Conservation (phyloP, 2,329 filamentous ascomycete species). For the Arthrobotrys pseudoclavata region DNA sequence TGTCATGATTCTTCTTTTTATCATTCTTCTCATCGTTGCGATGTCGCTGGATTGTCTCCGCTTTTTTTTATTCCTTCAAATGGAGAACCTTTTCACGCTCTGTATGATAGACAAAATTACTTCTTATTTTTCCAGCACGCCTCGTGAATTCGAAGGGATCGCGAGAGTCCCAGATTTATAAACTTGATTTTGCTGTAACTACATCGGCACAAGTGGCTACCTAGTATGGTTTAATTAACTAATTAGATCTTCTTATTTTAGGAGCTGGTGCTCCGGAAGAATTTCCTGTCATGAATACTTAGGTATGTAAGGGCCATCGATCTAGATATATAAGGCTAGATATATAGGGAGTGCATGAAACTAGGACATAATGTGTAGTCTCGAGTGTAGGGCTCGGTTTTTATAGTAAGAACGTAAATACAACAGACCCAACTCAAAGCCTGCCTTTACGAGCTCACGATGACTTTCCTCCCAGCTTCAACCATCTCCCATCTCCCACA, state of each 20-base stretch:
- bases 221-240: too few species aligned
- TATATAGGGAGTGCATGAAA: too few species aligned
- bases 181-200: background rate
- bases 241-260: too few species aligned
- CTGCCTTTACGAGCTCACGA: background rate
- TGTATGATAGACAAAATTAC: slow-evolving; percentile 54
- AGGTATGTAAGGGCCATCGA: too few species aligned
- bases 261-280: too few species aligned
- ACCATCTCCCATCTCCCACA: background rate
- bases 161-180: background rate
- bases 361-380: too few species aligned
- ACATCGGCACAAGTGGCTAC: too few species aligned
- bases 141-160: background rate
- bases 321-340: too few species aligned
- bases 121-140: background rate
- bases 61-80: slow-evolving; percentile 10
- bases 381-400: too few species aligned
- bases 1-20: slow-evolving; percentile 26
- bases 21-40: slow-evolving; percentile 18
- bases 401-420: slow-evolving; percentile 4
- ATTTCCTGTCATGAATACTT: too few species aligned
- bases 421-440: slow-evolving; percentile 40
- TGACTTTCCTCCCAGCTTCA: background rate
- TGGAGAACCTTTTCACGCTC: slow-evolving; percentile 32
- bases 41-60: slow-evolving; percentile 20